phyloP scores from a whole-genome alignment of 352 stramenopile genomes.

The Phytophthora aleatoria region DNA sequence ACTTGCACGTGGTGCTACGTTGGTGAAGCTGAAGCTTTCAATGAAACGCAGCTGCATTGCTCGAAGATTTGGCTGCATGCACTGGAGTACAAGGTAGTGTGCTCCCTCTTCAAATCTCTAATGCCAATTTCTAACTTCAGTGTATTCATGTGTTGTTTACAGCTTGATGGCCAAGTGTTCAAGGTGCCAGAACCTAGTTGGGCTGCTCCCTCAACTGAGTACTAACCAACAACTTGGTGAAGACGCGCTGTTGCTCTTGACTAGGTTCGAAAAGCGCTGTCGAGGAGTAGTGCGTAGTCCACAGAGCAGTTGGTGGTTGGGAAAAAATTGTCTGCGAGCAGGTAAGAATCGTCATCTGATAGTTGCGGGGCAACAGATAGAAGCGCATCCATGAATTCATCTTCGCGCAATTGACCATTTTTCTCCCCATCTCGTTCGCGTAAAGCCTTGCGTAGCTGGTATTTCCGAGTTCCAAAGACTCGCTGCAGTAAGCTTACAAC shows the following conservation, averaged over 20 bases:
- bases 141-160: constrained; percentile 12
- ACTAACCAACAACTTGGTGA: constrained; percentile 28
- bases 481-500: constrained; percentile 56
- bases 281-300: constrained; percentile 71
- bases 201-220: constrained; percentile 48
- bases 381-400: constrained; percentile 82
- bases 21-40: constrained; percentile 71
- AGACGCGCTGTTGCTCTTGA: background rate
- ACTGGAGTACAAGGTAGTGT: constrained; percentile 84
- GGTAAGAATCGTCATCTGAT: constrained; percentile 75
- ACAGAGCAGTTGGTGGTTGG: constrained; percentile 73
- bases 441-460: constrained; percentile 70
- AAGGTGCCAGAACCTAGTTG: constrained; percentile 62
- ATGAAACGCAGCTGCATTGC: constrained; percentile 86
- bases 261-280: constrained; percentile 61
- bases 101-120: constrained; percentile 3
- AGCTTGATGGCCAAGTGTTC: constrained; percentile 79
- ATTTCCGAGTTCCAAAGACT: constrained; percentile 67
- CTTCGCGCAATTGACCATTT: constrained; percentile 59
- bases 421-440: constrained; percentile 64
- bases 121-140: constrained; percentile 13
- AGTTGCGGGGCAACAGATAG: constrained; percentile 58
- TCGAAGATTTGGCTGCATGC: constrained; percentile 88
- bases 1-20: constrained; percentile 80
- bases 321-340: constrained; percentile 75